Percentiles rank a stretch among this genome's conserved stretches.
Conservation (phyloP, 2,329 filamentous ascomycete species). For the Colletotrichum sp. region DNA sequence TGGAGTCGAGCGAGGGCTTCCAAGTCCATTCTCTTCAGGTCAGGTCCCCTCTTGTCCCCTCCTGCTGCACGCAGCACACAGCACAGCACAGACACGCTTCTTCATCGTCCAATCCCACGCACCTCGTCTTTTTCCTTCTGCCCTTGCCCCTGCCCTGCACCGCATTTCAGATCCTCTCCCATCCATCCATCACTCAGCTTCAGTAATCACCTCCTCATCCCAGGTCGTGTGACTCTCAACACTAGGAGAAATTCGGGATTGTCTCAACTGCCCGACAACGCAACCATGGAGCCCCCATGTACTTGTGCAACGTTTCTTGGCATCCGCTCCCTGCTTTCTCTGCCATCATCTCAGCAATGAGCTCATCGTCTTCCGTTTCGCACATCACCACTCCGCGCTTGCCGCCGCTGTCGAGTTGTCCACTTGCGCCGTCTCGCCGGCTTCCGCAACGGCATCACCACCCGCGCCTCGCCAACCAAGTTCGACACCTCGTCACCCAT, state of each 20-base stretch:
- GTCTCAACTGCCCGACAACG: slow-evolving; percentile 13
- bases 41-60: neutral
- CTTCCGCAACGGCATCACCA: neutral
- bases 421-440: neutral
- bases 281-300: slow-evolving; percentile 17
- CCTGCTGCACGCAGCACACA: neutral
- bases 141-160: neutral
- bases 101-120: neutral
- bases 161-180: neutral
- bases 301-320: slow-evolving; percentile 18
- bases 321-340: neutral
- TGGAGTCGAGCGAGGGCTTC: neutral
- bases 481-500: neutral
- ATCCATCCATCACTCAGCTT: neutral
- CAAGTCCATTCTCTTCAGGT: neutral
- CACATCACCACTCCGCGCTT: neutral
- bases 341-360: slow-evolving; percentile 9
- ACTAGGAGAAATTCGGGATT: slow-evolving; percentile 13
- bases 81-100: neutral
- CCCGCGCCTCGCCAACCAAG: neutral
- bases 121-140: neutral
- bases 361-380: slow-evolving; percentile 8
- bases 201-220: neutral
- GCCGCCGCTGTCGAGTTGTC: neutral
- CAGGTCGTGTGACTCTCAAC: slow-evolving; percentile 16